phyloP scores from a whole-genome alignment of 345 rosid genomes.

The Eucalyptus brandiana region DNA sequence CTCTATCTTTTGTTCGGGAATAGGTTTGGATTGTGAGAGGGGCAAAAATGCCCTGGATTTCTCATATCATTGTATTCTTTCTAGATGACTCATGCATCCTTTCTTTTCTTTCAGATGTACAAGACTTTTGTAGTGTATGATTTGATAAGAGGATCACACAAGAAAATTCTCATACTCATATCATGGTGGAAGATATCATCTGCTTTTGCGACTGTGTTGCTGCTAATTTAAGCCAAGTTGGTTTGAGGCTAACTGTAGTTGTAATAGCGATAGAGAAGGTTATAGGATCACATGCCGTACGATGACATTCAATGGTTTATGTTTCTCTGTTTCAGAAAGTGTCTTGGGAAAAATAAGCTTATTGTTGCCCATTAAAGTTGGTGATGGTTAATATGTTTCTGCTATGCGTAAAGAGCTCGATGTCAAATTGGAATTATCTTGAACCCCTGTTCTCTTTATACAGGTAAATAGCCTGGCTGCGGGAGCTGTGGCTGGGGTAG shows the following conservation, averaged over 20 bases:
- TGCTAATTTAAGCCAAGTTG: neutral
- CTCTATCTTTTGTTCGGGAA: neutral
- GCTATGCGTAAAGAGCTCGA: neutral
- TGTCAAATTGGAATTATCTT: neutral
- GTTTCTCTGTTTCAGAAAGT: neutral
- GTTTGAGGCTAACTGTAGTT: neutral
- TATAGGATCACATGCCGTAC: neutral
- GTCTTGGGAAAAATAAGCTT: neutral
- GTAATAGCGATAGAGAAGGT: neutral
- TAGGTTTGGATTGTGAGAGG: neutral
- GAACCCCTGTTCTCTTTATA: neutral
- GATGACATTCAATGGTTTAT: neutral
- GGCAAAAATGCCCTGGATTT: neutral
- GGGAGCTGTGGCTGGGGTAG: constrained; percentile 74
- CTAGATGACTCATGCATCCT: neutral
- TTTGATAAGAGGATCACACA: neutral
- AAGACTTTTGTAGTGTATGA: neutral
- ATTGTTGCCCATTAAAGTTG: neutral
- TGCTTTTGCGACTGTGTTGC: neutral
- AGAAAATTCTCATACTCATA: neutral
- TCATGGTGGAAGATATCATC: neutral
- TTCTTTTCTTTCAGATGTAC: neutral
- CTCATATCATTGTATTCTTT: neutral
- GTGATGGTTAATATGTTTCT: neutral
- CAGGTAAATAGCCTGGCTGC: constrained; percentile 60